Evolutionary conservation across 2,329 filamentous ascomycete species (phyloP), one percentile per base, ranked within the genome.

Genomic region (Epichloe sp.): DNA sequence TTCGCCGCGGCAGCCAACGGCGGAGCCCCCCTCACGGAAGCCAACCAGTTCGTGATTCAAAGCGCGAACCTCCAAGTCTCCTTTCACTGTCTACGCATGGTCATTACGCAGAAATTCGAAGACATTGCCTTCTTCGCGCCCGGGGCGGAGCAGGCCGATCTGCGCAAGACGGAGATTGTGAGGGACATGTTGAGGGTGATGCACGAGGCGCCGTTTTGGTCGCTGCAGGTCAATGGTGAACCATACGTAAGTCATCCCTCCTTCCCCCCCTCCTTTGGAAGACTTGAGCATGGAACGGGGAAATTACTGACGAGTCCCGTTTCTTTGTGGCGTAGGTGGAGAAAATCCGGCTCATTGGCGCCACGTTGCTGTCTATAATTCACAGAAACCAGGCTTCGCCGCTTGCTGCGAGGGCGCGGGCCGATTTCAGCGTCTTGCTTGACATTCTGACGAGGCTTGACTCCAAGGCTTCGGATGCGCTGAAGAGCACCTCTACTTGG

Each of bases 101-200:
- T 70, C 0, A 68, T 71, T 12, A 61, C 61, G 1, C 64, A 67
- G 15, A 66, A 66, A 17, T 58, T 67, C 40, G 65, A 66, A n/a
- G 62, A 63, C 2, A 50, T 65, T 3, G 59, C 63, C 0, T 65
- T 64, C 37, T 63, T 62, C n/a, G 58, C 56, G 1, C 52, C 61
- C 0, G 63, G 63, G 0, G 54, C 61, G 0, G 63, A 66, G 47
- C 63, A 66, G 37, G 62, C 63, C 0, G 63, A 66, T 43, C 38
- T 67, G 12, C 55, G 62, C 37, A 69, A 69, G 53, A 71, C 69
- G 0, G 70, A 73, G 45, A 71, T 73, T 46, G 70, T 70, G 2
- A 59, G 67, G 12, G 68, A 71, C 43, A 69, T 72, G 64, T 40
- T 72, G 14, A 59, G 64, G 0, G 63, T 70, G 0, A 65, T 72